A percentile compares a stretch with the other conserved stretches of the same genome.
These are phyloP conservation scores for Porogramme epimiltina DNA, from an alignment of 1,284 basidiomycete species.

Conservation along the genomic window DNA sequence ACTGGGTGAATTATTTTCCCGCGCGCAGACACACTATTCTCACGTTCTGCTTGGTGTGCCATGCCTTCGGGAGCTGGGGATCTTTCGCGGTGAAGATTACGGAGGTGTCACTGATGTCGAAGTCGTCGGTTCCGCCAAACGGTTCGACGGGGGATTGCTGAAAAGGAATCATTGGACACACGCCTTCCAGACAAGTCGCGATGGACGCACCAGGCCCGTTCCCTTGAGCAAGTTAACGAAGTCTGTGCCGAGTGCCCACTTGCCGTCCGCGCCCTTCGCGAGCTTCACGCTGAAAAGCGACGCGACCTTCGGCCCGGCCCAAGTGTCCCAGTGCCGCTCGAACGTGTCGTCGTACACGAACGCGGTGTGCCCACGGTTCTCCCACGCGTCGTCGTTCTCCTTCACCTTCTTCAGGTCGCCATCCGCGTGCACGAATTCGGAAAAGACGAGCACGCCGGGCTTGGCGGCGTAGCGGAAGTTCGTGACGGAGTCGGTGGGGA, in stretches of 20 bases:
- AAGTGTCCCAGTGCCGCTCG: conserved; percentile 89
- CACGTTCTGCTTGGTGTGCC: conserved; percentile 82
- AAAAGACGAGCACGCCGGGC: conserved; percentile 67
- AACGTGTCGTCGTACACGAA: conserved; percentile 79
- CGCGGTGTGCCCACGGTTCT: conserved; percentile 72
- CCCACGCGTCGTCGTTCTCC: conserved; percentile 70
- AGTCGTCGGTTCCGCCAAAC: conserved; percentile 78
- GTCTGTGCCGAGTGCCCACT: conserved; percentile 53
- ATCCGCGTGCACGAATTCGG: conserved; percentile 76
- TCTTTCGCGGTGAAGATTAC: conserved; percentile 88
- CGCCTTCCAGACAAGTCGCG: background rate
- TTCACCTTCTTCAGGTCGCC: conserved; percentile 68
- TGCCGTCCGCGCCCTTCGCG: conserved; percentile 43
- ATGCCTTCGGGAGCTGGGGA: conserved; percentile 68
- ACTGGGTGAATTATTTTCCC: no score
- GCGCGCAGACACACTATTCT: background rate
- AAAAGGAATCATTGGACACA: background rate
- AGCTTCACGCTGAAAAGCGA: conserved; percentile 71
- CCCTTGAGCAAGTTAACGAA: conserved; percentile 66
- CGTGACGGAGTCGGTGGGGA: conserved; percentile 65
- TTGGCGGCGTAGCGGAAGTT: conserved; percentile 69
- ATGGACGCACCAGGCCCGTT: conserved; percentile 59
- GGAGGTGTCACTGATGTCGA: conserved; percentile 66
- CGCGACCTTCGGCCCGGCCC: conserved; percentile 73
- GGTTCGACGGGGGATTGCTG: conserved; percentile 81